These are phyloP conservation scores for Lentinula edodes DNA, from an alignment of 768 basidiomycete species.

Conservation along the genomic window DNA sequence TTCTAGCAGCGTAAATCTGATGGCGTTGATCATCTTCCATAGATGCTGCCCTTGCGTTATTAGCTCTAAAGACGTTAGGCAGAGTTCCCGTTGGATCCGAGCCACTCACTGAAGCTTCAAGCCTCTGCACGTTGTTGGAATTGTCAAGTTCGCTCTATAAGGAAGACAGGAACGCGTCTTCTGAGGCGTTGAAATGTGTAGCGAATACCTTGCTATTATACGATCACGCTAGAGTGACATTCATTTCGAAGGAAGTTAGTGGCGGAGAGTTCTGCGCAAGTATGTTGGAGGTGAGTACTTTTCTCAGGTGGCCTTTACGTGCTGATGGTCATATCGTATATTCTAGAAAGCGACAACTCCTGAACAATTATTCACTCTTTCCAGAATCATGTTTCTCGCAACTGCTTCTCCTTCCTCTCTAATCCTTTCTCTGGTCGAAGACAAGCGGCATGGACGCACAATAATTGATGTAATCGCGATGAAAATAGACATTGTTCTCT, in stretches of 20 bases:
- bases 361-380: slow-evolving; percentile 68
- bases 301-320: neutral
- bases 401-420: slow-evolving; percentile 53
- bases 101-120: slow-evolving; percentile 48
- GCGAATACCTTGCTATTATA: slow-evolving; percentile 77
- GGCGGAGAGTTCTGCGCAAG: slow-evolving; percentile 54
- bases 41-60: slow-evolving; percentile 67
- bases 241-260: slow-evolving; percentile 52
- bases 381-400: slow-evolving; percentile 70
- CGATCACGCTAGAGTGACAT: slow-evolving; percentile 53
- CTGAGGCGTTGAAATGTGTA: slow-evolving; percentile 68
- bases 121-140: slow-evolving; percentile 52
- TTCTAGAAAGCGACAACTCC: slow-evolving; percentile 54
- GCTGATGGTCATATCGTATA: neutral
- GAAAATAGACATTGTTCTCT: slow-evolving; percentile 56
- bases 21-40: slow-evolving; percentile 6
- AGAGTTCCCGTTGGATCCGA: slow-evolving; percentile 65
- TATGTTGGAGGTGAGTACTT: slow-evolving; percentile 50
- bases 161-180: slow-evolving; percentile 51
- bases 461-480: slow-evolving; percentile 55
- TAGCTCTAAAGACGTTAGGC: slow-evolving; percentile 71
- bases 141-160: slow-evolving; percentile 45
- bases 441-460: slow-evolving; percentile 48
- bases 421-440: slow-evolving; percentile 57
- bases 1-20: neutral